Conservation (phyloP, 257 asterid genomes). For the Capsicum chinense region DNA sequence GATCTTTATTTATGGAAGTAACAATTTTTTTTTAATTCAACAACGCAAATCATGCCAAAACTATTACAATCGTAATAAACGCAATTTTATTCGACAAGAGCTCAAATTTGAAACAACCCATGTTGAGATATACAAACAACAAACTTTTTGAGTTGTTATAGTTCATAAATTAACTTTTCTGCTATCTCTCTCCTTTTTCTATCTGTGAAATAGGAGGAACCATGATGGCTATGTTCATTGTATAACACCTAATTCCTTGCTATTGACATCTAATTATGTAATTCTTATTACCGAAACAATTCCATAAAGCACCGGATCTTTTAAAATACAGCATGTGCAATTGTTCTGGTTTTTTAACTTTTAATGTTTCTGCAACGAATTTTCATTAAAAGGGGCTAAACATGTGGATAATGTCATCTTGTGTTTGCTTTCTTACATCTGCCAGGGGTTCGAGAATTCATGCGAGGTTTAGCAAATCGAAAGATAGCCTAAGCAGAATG, state of each 20-base stretch:
- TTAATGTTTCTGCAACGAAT: not conserved
- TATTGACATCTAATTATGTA: not conserved
- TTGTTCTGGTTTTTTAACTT: not conserved
- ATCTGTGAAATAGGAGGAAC: not conserved
- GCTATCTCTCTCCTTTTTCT: not conserved
- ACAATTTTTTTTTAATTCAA: too few species aligned
- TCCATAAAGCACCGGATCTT: not conserved
- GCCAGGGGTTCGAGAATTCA: slow-evolving; percentile 22
- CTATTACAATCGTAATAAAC: too few species aligned
- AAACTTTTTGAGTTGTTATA: slow-evolving; percentile 22
- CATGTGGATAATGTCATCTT: slow-evolving; percentile 57
- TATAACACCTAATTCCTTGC: not conserved
- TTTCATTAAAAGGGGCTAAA: slow-evolving; percentile 27
- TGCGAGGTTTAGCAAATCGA: slow-evolving; percentile 21
- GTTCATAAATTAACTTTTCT: slow-evolving; percentile 21
- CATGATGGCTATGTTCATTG: not conserved
- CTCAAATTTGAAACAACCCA: not conserved
- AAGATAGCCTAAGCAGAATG: slow-evolving; percentile 43
- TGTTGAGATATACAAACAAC: slow-evolving; percentile 20
- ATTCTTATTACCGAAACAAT: not conserved
- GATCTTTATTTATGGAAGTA: too few species aligned
- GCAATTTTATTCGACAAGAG: too few species aligned
- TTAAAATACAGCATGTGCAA: slow-evolving; percentile 40
- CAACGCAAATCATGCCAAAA: too few species aligned
- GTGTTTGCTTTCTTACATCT: slow-evolving; percentile 33